phyloP scores from a whole-genome alignment of 2,329 filamentous ascomycete genomes.

The Apiospora kogelbergensis region DNA sequence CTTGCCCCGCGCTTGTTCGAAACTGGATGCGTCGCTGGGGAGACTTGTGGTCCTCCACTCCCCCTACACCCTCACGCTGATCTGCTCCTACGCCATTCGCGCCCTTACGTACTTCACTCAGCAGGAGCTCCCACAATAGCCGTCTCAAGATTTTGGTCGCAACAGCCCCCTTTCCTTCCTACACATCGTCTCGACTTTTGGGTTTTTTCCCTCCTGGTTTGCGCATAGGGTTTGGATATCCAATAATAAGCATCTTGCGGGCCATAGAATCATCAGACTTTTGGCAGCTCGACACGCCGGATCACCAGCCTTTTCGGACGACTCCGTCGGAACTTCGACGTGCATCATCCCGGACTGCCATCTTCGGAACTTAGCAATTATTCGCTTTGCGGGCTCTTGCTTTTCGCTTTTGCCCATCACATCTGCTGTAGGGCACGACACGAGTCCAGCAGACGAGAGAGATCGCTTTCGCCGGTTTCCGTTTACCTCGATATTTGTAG shows the following conservation, averaged over 20 bases:
- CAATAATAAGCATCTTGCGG: not conserved
- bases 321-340: not conserved
- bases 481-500: not conserved
- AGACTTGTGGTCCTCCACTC: not conserved
- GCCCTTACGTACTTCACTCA: not conserved
- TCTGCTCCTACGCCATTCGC: not conserved
- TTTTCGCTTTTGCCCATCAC: not conserved
- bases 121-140: not conserved
- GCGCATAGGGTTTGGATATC: not conserved
- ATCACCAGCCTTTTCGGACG: not conserved
- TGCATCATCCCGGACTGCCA: not conserved
- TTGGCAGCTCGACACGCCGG: not conserved
- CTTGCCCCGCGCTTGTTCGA: constrained; percentile 6
- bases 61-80: not conserved
- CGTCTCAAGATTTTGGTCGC: not conserved
- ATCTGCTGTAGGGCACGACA: not conserved
- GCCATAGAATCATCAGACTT: not conserved
- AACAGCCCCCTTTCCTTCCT: not conserved
- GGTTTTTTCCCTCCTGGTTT: not conserved
- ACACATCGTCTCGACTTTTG: not conserved
- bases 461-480: not conserved
- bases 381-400: not conserved
- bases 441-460: not conserved
- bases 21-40: constrained; percentile 7
- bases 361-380: not conserved